Evolutionary conservation across 2,329 filamentous ascomycete species (phyloP), one percentile per base, ranked within the genome.

Genomic region (Fusarium xyrophilum): DNA sequence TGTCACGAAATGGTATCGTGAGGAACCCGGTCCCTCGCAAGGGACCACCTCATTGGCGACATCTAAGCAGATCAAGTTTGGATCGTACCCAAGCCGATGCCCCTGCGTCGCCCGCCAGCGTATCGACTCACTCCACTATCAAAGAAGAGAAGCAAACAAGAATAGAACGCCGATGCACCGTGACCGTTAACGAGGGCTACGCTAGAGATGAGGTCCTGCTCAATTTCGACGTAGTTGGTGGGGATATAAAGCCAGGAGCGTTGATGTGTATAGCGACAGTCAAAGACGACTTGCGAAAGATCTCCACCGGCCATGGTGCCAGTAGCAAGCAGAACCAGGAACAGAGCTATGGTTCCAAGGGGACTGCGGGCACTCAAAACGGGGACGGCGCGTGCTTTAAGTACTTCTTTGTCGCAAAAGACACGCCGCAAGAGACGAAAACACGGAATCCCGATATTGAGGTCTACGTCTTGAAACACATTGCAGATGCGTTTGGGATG

Each of bases 401-500:
- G 50, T 93, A 92, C 78, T 82, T 93, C 57, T 93, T 93, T 74
- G 83, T 91, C 51, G 90, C 87, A 63, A 91, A 90, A 78, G 89
- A 91, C 56, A 88, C 92, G 80, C 81, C 89, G 11, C 88, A 85
- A 71, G 91, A 93, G 60, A 82, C 90, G 74, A 91, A 88, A 77
- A 75, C 81, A 17, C 86, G 88, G 27, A 85, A 90, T 65, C 86
- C 89, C 7, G 86, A 83, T 35, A 81, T 92, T 59, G 89, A 94
- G 74, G 83, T 94, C 6, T 93, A 91, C 33, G 87, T 97, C 60
- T 87, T 91, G 12, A 92, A 89, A 73, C 89, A 89, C 63, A 89
- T 96, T 55, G 93, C 92, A 23, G 91, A 91, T 76, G 88, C 88
- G 3, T 96, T 96, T 79, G 91, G 91, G 35, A 89, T 96, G 80